Evolutionary conservation across 2,329 filamentous ascomycete genomes (phyloP).

Genomic region (Decorospora gaudefroyi): DNA sequence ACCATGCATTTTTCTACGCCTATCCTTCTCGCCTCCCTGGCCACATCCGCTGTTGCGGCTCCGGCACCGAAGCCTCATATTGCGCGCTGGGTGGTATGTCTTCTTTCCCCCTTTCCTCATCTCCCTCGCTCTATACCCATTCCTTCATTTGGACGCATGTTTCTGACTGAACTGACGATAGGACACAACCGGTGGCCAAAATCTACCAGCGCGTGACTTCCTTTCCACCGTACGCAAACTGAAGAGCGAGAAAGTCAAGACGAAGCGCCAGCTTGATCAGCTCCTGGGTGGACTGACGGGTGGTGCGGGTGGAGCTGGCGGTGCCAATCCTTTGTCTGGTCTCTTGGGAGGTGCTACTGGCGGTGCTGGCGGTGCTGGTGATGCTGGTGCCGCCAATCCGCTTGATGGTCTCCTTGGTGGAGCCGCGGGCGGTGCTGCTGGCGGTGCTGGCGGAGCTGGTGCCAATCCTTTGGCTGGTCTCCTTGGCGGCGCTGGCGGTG

Average conservation of each 20-base stretch:
- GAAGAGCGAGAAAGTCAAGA: constrained; percentile 26
- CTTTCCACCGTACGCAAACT: constrained; percentile 28
- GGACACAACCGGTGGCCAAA: constrained; percentile 25
- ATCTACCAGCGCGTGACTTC: constrained; percentile 34
- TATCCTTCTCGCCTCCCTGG: constrained; percentile 34
- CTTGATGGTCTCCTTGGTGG: constrained; percentile 18
- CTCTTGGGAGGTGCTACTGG: constrained; percentile 11
- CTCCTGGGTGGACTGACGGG: constrained; percentile 27
- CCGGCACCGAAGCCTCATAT: constrained; percentile 23
- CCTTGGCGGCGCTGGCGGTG: constrained; percentile 10
- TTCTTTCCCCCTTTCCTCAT: neutral
- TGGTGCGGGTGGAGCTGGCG: constrained; percentile 16
- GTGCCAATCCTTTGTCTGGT: too few species aligned
- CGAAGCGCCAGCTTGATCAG: constrained; percentile 37
- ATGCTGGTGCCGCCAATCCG: constrained; percentile 10
- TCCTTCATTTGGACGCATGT: too few species aligned
- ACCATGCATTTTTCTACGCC: constrained; percentile 41
- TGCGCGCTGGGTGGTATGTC: constrained; percentile 33
- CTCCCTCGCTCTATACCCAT: neutral
- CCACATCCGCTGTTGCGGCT: constrained; percentile 32
- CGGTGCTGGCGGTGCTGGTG: constrained; percentile 5
- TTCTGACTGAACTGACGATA: too few species aligned
- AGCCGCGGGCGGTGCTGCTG: constrained; percentile 12
- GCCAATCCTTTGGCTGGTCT: constrained; percentile 2
- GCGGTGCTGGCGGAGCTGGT: constrained; percentile 6